phyloP scores from a whole-genome alignment of 2,329 filamentous ascomycete species.

The Colletotrichum viniferum region DNA sequence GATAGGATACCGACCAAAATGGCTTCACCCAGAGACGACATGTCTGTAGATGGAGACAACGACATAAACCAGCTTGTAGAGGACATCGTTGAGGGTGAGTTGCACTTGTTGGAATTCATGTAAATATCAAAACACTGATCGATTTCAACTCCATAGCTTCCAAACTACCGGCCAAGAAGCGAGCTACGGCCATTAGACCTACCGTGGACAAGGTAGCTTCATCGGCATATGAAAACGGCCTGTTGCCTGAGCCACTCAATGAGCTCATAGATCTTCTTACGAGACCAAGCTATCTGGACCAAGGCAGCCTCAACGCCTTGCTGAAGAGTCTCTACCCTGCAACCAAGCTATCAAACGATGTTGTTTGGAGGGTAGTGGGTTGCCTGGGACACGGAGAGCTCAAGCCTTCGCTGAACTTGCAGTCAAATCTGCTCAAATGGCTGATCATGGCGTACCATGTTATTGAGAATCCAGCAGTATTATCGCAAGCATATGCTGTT shows the following conservation, averaged over 20 bases:
- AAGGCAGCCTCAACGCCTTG: conserved; percentile 71
- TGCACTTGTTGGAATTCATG: neutral
- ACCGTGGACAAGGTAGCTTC: conserved; percentile 67
- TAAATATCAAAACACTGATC: neutral
- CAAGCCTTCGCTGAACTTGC: conserved; percentile 74
- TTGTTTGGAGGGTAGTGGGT: conserved; percentile 70
- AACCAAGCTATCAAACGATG: conserved; percentile 62
- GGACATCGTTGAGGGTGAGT: conserved; percentile 35
- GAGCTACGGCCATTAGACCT: conserved; percentile 65
- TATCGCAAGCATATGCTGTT: conserved; percentile 75
- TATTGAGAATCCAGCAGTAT: conserved; percentile 64
- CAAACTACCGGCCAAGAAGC: conserved; percentile 68
- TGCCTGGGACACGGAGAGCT: conserved; percentile 78
- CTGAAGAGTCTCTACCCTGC: conserved; percentile 79
- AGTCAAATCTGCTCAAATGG: conserved; percentile 78
- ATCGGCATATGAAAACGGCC: conserved; percentile 70
- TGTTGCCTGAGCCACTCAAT: conserved; percentile 64
- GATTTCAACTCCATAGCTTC: conserved; percentile 47
- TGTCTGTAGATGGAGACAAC: conserved; percentile 30
- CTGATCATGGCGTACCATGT: conserved; percentile 77
- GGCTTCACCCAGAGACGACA: neutral
- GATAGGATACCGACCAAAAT: neutral
- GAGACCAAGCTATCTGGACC: conserved; percentile 72
- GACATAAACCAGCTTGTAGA: conserved; percentile 39
- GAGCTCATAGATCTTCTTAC: conserved; percentile 71